Evolutionary conservation across 306 rosid species (phyloP).

Genomic region (Leucaena leucocephala): DNA sequence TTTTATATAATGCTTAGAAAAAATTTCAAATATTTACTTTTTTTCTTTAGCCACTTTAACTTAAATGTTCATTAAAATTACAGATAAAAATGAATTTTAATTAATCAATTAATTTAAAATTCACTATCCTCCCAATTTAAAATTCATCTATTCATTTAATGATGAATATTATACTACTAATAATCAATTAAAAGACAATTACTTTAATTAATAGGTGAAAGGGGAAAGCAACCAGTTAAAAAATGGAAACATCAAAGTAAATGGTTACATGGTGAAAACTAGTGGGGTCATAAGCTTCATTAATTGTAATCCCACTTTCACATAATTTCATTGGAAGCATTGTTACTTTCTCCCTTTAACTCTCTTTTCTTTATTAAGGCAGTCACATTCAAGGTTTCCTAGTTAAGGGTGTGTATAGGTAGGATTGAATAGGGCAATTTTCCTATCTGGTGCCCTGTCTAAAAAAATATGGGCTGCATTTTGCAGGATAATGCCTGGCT

Average conservation of each 20-base stretch:
- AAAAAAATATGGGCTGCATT: too few relatives aligned
- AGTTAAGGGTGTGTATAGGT: too few relatives aligned
- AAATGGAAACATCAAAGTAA: conserved; percentile 5
- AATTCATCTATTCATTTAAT: too few relatives aligned
- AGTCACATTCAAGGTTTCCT: background rate
- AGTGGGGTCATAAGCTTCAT: conserved; percentile 51
- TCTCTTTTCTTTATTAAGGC: conserved; percentile 26
- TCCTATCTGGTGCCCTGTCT: too few relatives aligned
- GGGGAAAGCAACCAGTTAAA: background rate
- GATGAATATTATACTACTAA: background rate
- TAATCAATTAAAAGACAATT: background rate
- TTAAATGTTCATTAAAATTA: background rate
- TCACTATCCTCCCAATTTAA: background rate
- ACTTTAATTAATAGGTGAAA: conserved; percentile 1
- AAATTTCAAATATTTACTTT: background rate
- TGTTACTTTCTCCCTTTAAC: conserved; percentile 30
- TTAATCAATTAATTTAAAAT: background rate
- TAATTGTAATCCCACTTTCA: conserved; percentile 45
- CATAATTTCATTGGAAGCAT: conserved; percentile 43
- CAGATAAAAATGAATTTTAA: background rate
- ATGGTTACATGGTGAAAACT: conserved; percentile 31
- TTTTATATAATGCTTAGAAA: background rate
- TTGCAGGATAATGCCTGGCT: too few relatives aligned
- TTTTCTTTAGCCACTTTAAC: background rate
- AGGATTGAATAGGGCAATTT: too few relatives aligned